These are phyloP conservation scores for Trichoderma cornu-damae DNA, from an alignment of 2,329 filamentous ascomycete genomes.

Conservation along the genomic window DNA sequence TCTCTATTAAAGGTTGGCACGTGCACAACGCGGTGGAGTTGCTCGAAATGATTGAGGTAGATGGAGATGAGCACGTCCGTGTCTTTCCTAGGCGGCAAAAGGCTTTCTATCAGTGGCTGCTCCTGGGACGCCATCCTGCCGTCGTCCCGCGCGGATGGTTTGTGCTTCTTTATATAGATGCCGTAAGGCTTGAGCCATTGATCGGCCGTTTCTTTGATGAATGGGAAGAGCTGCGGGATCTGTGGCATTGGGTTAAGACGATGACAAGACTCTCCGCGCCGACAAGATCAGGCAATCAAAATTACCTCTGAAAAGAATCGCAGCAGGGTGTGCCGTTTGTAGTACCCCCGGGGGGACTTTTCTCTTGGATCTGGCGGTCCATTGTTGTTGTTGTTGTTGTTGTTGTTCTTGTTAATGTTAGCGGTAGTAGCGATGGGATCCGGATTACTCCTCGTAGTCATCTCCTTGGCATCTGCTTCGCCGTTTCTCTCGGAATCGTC, in stretches of 20 bases:
- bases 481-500: neutral
- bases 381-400: neutral
- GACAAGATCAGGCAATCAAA: rapidly evolving
- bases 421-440: too few species aligned
- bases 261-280: neutral
- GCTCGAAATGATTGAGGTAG: conserved; percentile 1
- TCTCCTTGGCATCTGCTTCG: neutral
- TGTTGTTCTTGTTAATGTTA: too few species aligned
- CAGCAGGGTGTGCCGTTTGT: conserved; percentile 2
- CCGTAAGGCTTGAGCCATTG: conserved; percentile 11
- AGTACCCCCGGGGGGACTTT: conserved; percentile 9
- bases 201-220: conserved; percentile 10
- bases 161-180: conserved; percentile 11
- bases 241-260: neutral
- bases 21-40: conserved; percentile 4
- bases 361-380: conserved; percentile 8
- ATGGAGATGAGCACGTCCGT: conserved; percentile 4
- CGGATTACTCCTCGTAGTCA: neutral
- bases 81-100: conserved; percentile 4
- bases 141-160: neutral
- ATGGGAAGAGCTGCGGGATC: conserved; percentile 7
- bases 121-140: conserved; percentile 3
- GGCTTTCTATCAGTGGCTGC: neutral
- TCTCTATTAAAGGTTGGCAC: conserved; percentile 5
- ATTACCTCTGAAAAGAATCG: conserved; percentile 12